Evolutionary conservation across 1,284 basidiomycete species (phyloP).

Genomic region (Exsudoporus floridanus): DNA sequence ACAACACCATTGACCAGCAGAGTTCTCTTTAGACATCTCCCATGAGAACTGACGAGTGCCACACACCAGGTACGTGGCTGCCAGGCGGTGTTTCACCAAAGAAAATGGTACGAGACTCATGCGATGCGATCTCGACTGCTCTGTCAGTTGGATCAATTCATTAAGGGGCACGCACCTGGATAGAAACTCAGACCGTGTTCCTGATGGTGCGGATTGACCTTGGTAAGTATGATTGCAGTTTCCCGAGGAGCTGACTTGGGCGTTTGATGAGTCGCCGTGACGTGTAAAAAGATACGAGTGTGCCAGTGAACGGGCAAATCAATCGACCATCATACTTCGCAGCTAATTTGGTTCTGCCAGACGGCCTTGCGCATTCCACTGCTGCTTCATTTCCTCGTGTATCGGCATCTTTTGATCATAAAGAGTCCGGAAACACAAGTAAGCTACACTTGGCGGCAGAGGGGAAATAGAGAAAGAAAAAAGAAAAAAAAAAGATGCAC

Average conservation of each 20-base stretch:
- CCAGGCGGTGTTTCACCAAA: constrained; percentile 18
- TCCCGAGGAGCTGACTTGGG: constrained; percentile 32
- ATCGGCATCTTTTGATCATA: constrained; percentile 10
- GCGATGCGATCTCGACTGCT: constrained; percentile 6
- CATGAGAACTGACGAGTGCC: constrained; percentile 12
- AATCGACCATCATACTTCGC: constrained; percentile 19
- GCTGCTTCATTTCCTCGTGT: constrained; percentile 20
- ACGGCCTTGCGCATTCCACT: constrained; percentile 7
- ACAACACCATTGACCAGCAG: background rate
- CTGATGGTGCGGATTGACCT: constrained; percentile 30
- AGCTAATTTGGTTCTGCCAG: constrained; percentile 9
- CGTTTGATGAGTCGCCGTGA: constrained; percentile 36
- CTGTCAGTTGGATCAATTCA: constrained; percentile 2
- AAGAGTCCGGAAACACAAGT: constrained; percentile 11
- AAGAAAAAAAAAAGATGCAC: constrained; percentile 7
- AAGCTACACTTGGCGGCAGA: background rate
- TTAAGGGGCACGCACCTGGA: constrained; percentile 15
- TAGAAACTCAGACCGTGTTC: constrained; percentile 27
- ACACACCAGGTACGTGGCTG: background rate
- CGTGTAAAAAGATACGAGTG: constrained; percentile 42
- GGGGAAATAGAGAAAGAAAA: background rate
- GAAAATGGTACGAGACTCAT: constrained; percentile 7
- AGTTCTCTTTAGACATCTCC: constrained; percentile 1
- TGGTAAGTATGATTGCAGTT: constrained; percentile 37
- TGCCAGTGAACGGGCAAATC: constrained; percentile 26